These are phyloP conservation scores for Protomyces gravidus DNA, from an alignment of 1,139 yeast species.

Conservation along the genomic window DNA sequence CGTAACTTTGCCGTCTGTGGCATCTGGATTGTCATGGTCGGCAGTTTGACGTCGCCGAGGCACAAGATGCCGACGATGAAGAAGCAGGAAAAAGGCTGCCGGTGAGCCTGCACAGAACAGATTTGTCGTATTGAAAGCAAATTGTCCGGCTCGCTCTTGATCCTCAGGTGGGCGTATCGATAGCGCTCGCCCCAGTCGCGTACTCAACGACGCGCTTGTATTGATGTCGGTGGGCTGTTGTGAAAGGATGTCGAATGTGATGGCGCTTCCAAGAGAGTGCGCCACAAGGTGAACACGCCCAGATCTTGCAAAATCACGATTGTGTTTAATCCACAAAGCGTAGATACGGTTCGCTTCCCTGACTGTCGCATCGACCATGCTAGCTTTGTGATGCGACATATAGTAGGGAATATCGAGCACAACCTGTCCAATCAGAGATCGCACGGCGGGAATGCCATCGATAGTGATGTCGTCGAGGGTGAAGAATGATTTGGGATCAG, in stretches of 20 bases:
- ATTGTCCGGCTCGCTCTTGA: conserved; percentile 9
- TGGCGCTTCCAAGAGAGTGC: conserved; percentile 86
- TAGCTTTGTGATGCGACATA: conserved; percentile 64
- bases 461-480: conserved; percentile 68
- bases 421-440: conserved; percentile 80
- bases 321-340: conserved; percentile 52
- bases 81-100: conserved; percentile 62
- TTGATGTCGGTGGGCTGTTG: conserved; percentile 47
- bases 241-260: conserved; percentile 70
- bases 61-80: conserved; percentile 35
- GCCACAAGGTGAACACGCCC: conserved; percentile 74
- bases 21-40: conserved; percentile 4
- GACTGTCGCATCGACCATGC: conserved; percentile 63
- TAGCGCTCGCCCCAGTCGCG: conserved; percentile 30
- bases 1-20: conserved; percentile 13
- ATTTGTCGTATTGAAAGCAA: conserved; percentile 68
- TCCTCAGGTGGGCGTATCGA: not conserved
- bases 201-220: conserved; percentile 28
- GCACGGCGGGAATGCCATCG: conserved; percentile 71
- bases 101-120: conserved; percentile 86
- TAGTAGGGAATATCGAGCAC: conserved; percentile 80
- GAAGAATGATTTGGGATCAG: conserved; percentile 46
- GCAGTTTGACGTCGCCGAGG: conserved; percentile 31
- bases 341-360: conserved; percentile 68
- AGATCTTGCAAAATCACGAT: conserved; percentile 55